Percentiles rank a stretch among this genome's conserved stretches.
Evolutionary conservation across 2,329 filamentous ascomycete genomes (phyloP).

Genomic region (Thelonectria rubi): DNA sequence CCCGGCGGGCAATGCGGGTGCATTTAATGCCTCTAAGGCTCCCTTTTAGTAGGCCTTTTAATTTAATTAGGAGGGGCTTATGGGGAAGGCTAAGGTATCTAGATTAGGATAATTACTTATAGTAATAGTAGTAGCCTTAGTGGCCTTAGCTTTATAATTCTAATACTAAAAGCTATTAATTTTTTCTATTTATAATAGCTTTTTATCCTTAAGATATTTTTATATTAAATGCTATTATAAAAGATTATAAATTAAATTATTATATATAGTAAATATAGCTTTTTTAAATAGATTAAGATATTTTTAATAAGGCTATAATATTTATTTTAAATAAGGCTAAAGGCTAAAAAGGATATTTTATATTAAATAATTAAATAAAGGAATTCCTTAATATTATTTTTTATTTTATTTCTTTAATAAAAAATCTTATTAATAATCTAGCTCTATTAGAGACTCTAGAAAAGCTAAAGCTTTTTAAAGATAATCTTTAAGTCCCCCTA

Average conservation of each 20-base stretch:
- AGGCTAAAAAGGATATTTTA: background rate
- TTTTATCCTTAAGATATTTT: background rate
- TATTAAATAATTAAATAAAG: too few species aligned
- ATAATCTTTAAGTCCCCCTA: background rate
- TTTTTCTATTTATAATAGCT: background rate
- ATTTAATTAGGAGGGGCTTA: background rate
- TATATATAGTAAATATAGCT: background rate
- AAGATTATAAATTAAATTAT: background rate
- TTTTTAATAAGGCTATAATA: background rate
- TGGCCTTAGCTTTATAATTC: background rate
- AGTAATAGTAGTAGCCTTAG: background rate
- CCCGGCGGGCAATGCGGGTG: background rate
- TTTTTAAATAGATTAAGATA: background rate
- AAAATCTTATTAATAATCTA: background rate
- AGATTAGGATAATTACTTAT: background rate
- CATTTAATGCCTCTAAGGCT: background rate
- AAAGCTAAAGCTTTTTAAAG: slow-evolving; percentile 1
- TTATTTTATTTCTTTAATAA: background rate
- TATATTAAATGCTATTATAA: background rate
- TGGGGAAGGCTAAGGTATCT: background rate
- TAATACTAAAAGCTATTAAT: background rate
- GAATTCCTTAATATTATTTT: background rate
- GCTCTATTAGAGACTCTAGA: too few species aligned
- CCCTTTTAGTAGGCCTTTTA: background rate
- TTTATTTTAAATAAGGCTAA: background rate